Evolutionary conservation across 331 rosid species (phyloP), one percentile per base, ranked within the genome.

Genomic region (Arachis monticola): DNA sequence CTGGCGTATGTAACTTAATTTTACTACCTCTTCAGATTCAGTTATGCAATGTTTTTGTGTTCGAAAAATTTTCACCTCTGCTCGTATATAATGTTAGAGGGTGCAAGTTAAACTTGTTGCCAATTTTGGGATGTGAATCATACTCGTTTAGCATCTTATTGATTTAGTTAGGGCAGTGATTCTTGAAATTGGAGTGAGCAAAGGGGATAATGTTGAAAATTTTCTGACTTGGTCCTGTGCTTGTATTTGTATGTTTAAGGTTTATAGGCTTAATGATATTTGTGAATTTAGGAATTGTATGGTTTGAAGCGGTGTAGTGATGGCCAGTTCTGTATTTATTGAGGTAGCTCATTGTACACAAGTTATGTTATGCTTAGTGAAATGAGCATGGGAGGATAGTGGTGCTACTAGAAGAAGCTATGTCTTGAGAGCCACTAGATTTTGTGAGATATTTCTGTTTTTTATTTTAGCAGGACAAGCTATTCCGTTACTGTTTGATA

Each of bases 1-100:
- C 93, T 91, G 11, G 80, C 93, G 93, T 88, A 83, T 70, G 92
- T 82, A 17, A 69, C 44, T 7, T 53, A 68, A 32, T 22, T 22
- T 13, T 8, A 12, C 0, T 45, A 41, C 35, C 67, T 8, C 6
- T 67, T 65, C 70, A 47, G 40, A 79, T 31, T 67, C 31, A 22
- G 10, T 69, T 53, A n/a, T 27, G 30, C 35, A 5, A 9, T 7
- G 48, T 6, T 63, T 52, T 70, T 62, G 64, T 44, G 67, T 56
- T 69, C 61, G 2, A 32, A 2, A 60, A 9, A 7, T n/a, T 53
- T 14, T 30, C 51, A 13, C 56, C 6, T 40, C 67, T 62, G 10
- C 58, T 45, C 53, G 55, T 53, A 32, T 67, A 5, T 12, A 13
- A 5, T 46, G 41, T 52, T 17, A 53, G n/a, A 56, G 7, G 60